Conservation (phyloP, 768 basidiomycete genomes). For the Arthromyces matolae region DNA sequence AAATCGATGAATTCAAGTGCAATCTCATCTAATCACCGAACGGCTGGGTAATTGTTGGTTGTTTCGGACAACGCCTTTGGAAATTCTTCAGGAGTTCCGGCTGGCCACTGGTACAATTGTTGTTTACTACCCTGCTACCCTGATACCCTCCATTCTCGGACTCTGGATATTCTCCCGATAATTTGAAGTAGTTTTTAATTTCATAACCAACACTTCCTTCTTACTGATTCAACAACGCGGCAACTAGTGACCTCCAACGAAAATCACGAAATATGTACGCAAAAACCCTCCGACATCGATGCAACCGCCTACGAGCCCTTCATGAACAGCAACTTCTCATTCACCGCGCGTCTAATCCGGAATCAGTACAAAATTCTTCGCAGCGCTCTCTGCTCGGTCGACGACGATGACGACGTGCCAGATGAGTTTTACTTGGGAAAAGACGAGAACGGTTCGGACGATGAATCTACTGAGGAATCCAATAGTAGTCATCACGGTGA, state of each 20-base stretch:
- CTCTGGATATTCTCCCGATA: not conserved
- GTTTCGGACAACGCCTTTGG: not conserved
- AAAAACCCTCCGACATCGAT: slow-evolving; percentile 1
- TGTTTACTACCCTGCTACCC: no score
- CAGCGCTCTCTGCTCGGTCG: slow-evolving; percentile 1
- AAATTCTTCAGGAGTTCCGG: slow-evolving; percentile 1
- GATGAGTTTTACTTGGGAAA: slow-evolving; percentile 4
- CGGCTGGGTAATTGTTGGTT: not conserved
- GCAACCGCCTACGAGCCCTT: slow-evolving; percentile 4
- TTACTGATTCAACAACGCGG: no score
- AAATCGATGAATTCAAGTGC: no score
- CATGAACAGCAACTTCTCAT: not conserved
- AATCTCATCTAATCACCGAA: slow-evolving; percentile 11
- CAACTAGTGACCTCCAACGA: slow-evolving; percentile 11
- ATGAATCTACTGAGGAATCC: not conserved
- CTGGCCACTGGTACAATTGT: no score
- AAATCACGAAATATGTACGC: slow-evolving; percentile 8
- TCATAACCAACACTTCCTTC: no score
- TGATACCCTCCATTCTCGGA: not conserved
- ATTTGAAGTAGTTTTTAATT: slow-evolving; percentile 8
- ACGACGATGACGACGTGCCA: slow-evolving; percentile 5
- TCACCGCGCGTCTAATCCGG: slow-evolving; percentile 1
- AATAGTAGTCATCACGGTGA: not conserved
- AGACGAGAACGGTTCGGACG: not conserved
- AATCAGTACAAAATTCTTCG: slow-evolving; percentile 8